A percentile compares a stretch with the other conserved stretches of the same genome.
phyloP scores from a whole-genome alignment of 176 grass and related monocot genomes.

The Cenchrus fungigraminus region DNA sequence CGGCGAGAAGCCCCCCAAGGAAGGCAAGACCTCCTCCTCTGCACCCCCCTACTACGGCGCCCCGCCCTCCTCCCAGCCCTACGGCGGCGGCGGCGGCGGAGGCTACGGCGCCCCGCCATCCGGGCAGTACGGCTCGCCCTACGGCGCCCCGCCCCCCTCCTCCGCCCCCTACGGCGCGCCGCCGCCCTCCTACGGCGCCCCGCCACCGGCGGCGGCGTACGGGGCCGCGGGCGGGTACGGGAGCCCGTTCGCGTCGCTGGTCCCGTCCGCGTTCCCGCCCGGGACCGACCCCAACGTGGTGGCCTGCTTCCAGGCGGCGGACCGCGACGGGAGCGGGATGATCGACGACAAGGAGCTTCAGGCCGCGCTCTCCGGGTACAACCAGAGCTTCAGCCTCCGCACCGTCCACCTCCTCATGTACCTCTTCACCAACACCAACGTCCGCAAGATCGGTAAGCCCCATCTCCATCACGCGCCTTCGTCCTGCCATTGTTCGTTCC shows the following conservation, averaged over 20 bases:
- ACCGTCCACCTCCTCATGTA: conserved; percentile 98
- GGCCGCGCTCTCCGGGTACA: conserved; percentile 78
- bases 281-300: conserved; percentile 93
- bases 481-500: neutral
- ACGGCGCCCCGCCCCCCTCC: conserved; percentile 25
- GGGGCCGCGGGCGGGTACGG: conserved; percentile 40
- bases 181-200: neutral
- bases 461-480: neutral
- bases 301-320: conserved; percentile 92
- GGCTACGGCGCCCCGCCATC: conserved; percentile 11
- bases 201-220: neutral
- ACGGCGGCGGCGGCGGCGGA: neutral
- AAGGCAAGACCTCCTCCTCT: conserved; percentile 41
- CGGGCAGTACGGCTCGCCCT: conserved; percentile 35
- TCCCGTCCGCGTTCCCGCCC: conserved; percentile 74
- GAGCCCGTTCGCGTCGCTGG: conserved; percentile 65
- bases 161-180: conserved; percentile 15
- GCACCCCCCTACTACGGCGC: conserved; percentile 23
- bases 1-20: conserved; percentile 51
- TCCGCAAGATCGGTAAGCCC: conserved; percentile 76
- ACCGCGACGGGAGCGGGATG: conserved; percentile 81
- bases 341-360: conserved; percentile 99
- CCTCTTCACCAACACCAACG: conserved; percentile 86
- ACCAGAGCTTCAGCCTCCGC: conserved; percentile 85
- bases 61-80: conserved; percentile 21